phyloP scores from a whole-genome alignment of 2,329 filamentous ascomycete species.

The Penicillium sp. region DNA sequence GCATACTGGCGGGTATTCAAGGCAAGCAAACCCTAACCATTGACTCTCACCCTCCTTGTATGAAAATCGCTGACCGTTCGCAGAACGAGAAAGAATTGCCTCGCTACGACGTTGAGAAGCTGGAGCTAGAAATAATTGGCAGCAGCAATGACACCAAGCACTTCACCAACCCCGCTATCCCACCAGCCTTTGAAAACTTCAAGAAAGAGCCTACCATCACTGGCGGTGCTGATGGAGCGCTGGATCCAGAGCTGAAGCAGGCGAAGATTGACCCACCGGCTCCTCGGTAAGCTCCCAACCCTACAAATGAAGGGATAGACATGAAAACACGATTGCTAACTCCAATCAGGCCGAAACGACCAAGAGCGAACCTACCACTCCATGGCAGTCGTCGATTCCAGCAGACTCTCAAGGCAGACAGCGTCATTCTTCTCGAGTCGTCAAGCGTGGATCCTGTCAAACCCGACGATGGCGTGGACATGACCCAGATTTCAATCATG shows the following conservation, averaged over 20 bases:
- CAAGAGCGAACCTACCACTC: slow-evolving; percentile 7
- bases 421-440: slow-evolving; percentile 11
- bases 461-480: slow-evolving; percentile 1
- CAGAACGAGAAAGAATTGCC: slow-evolving; percentile 12
- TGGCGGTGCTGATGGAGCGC: slow-evolving; percentile 12
- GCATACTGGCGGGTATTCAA: slow-evolving; percentile 13
- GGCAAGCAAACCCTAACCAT: not conserved
- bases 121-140: slow-evolving; percentile 14
- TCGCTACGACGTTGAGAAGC: slow-evolving; percentile 11
- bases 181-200: slow-evolving; percentile 9
- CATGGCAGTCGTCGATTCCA: slow-evolving; percentile 3
- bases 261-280: slow-evolving; percentile 1
- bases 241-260: slow-evolving; percentile 12
- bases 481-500: slow-evolving; percentile 6
- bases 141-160: slow-evolving; percentile 12
- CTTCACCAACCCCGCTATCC: slow-evolving; percentile 5
- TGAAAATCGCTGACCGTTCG: not conserved
- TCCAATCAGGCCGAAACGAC: slow-evolving; percentile 2
- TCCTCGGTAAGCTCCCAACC: not conserved
- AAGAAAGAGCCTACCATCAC: slow-evolving; percentile 13
- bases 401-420: slow-evolving; percentile 7
- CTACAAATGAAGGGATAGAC: not conserved
- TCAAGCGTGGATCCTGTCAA: slow-evolving; percentile 4
- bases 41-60: too few species aligned
- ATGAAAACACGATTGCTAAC: not conserved